These are phyloP conservation scores for Cinnamomum micranthum DNA, from an alignment of 164 flowering plant species.

Conservation along the genomic window DNA sequence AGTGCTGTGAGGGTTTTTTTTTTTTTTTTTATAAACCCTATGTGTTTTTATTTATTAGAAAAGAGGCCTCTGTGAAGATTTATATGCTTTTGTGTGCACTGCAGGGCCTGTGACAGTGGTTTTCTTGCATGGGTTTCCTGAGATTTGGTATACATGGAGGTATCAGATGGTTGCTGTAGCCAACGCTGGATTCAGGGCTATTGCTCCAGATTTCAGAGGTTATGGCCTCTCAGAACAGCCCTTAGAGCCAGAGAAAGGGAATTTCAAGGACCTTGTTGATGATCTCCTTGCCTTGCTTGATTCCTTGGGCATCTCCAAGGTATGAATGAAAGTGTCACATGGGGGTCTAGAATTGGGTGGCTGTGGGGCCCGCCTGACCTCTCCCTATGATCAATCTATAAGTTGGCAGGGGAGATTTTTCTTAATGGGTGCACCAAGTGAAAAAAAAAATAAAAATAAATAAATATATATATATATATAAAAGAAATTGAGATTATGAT, in stretches of 20 bases:
- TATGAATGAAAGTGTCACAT: not conserved
- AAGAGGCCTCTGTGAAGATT: not conserved
- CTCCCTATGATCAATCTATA: too few relatives aligned
- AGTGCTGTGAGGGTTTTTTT: not conserved
- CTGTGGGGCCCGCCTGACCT: not conserved
- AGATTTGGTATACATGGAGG: conserved; percentile 60
- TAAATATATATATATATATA: too few relatives aligned
- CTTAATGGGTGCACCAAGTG: too few relatives aligned
- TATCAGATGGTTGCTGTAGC: conserved; percentile 60
- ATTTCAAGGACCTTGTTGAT: conserved; percentile 27
- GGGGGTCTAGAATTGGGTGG: not conserved
- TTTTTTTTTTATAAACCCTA: too few relatives aligned
- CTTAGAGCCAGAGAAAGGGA: conserved; percentile 30
- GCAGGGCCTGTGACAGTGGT: conserved; percentile 31
- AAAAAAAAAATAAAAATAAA: too few relatives aligned
- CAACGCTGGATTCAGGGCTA: conserved; percentile 43
- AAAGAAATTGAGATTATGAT: too few relatives aligned
- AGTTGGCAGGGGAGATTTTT: too few relatives aligned
- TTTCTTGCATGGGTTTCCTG: conserved; percentile 55
- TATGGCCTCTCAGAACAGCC: conserved; percentile 63
- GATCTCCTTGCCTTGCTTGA: conserved; percentile 30
- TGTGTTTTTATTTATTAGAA: too few relatives aligned
- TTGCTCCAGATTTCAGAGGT: conserved; percentile 54
- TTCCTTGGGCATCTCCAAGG: conserved; percentile 23
- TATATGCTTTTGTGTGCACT: not conserved